phyloP scores from a whole-genome alignment of 331 rosid species.

The Acacia concinna region DNA sequence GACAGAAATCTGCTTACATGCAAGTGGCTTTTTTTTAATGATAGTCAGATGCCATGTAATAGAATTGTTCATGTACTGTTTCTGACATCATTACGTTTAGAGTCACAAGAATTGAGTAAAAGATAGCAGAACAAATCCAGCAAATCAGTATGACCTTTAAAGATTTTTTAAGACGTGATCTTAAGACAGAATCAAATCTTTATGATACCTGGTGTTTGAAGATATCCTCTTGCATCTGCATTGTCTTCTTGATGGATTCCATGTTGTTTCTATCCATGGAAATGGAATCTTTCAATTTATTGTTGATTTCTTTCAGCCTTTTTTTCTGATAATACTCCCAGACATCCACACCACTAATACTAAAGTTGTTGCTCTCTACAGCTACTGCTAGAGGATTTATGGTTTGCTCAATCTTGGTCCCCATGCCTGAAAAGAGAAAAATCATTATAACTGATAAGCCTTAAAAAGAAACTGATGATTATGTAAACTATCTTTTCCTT shows the following conservation, averaged over 20 bases:
- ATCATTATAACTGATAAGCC: not conserved
- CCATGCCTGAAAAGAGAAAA: constrained; percentile 68
- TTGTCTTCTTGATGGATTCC: constrained; percentile 73
- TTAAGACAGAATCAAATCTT: constrained; percentile 5
- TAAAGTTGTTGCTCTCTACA: constrained; percentile 48
- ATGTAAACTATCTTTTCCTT: not conserved
- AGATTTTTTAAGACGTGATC: constrained; percentile 18
- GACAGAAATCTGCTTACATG: constrained; percentile 1
- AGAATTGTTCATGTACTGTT: not conserved
- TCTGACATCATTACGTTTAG: constrained; percentile 22
- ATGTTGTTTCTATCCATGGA: constrained; percentile 57
- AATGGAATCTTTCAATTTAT: constrained; percentile 37
- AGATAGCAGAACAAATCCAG: not conserved
- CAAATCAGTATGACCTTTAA: not conserved
- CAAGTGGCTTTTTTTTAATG: not conserved
- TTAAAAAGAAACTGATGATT: not conserved
- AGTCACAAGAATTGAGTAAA: constrained; percentile 2
- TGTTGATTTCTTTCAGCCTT: constrained; percentile 45
- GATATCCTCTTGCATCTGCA: constrained; percentile 84
- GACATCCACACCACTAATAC: constrained; percentile 48
- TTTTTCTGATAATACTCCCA: constrained; percentile 55
- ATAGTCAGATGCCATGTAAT: not conserved
- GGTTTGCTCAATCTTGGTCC: constrained; percentile 69
- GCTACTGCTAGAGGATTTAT: constrained; percentile 60
- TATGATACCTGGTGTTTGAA: constrained; percentile 79